Percentiles rank a stretch among this genome's conserved stretches.
These are phyloP conservation scores for Pecoramyces ruminantium DNA, from an alignment of 192 early-diverging fungal genomes.

Conservation along the genomic window DNA sequence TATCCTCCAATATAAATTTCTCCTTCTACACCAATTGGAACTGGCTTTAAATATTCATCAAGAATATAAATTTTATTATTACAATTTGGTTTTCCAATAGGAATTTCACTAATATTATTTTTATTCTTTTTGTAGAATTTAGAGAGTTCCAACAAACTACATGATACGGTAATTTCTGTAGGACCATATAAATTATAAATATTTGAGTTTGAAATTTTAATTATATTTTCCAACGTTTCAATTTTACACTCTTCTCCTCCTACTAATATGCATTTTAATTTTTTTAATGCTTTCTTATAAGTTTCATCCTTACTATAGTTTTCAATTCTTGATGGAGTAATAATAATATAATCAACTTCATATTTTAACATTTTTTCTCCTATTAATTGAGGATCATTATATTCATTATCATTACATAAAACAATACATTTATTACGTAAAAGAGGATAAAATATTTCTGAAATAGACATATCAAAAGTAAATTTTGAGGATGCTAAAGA, in stretches of 20 bases:
- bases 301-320: not conserved
- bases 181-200: slow-evolving; percentile 16
- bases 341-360: not conserved
- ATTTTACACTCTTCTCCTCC: not conserved
- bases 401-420: not conserved
- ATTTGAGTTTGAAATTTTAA: not conserved
- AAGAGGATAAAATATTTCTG: not conserved
- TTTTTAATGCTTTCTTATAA: not conserved
- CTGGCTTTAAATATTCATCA: slow-evolving; percentile 3
- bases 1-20: slow-evolving; percentile 15
- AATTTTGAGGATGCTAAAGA: not conserved
- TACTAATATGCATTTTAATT: not conserved
- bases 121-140: not conserved
- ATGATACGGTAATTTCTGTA: slow-evolving; percentile 9
- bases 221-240: not conserved
- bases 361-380: not conserved
- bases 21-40: slow-evolving; percentile 11
- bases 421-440: not conserved
- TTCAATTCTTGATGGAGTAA: not conserved
- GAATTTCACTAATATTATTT: not conserved
- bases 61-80: slow-evolving; percentile 10
- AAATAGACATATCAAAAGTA: not conserved
- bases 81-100: slow-evolving; percentile 6
- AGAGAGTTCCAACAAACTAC: not conserved
- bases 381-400: not conserved